Base-by-base conservation (phyloP, 352 stramenopile genomes). In the Thalassiosira delicatula region DNA sequence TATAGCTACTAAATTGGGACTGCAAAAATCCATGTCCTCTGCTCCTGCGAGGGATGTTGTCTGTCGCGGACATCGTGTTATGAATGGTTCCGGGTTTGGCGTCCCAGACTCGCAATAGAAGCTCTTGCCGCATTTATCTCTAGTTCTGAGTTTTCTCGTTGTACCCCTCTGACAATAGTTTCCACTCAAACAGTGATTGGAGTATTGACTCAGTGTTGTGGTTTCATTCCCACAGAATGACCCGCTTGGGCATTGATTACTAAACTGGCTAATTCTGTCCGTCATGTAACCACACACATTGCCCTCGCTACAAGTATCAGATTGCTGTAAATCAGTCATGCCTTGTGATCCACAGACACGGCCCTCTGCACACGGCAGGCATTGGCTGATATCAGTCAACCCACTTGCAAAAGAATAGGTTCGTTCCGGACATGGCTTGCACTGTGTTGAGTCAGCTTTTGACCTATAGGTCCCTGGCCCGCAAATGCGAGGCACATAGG, bases 401-500 rank as follows among this genome's bases (percentile, higher is more conserved):
- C 97, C 96, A 2, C 92, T 96, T 27, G 94, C 89, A n/a, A 93
- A 92, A 29, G 94, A 97, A 29, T 95, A 99, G 2, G 97, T 99
- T 51, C 96, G 95, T 85, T 97, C 91, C 0, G 97, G 97, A 78
- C 97, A 99, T 19, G 94, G 83, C 25, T 95, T 95, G 66, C 97
- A 99, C 5, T 96, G 98, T 59, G 98, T 95, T 23, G 94, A 97
- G 79, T 99, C 97, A 2, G 95, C 95, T 11, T 98, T 89, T 0
- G 95, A 98, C 9, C 97, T 94, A 80, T 98, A 99, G 29, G 89
- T 97, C 2, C 97, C 97, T 40, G 88, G 88, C 1, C 90, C 88
- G 86, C 97, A 99, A 30, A 99, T 95, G 23, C 94, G 96, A 23
- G 97, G 97, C 40, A 98, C 94, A 78, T 98, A 99, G 0, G 96